Percentiles rank a stretch among this genome's conserved stretches.
Evolutionary conservation across 2,329 filamentous ascomycete species (phyloP).

Genomic region (Bipolaris cookei): DNA sequence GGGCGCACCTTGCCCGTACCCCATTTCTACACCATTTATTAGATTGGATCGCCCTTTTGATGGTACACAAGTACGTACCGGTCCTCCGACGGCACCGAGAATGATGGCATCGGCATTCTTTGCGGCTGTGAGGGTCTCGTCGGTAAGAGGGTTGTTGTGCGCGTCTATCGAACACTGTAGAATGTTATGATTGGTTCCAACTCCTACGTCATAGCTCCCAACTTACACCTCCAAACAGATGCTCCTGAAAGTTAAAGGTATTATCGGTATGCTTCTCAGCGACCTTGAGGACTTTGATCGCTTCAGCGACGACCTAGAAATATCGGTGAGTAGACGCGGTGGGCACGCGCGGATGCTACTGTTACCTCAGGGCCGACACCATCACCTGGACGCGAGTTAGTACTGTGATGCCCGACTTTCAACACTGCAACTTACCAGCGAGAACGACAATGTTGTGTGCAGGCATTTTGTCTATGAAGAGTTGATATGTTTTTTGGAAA

Average conservation of each 20-base stretch:
- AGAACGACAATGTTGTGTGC: constrained; percentile 53
- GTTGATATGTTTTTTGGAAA: neutral
- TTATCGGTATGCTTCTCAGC: constrained; percentile 76
- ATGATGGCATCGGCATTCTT: constrained; percentile 88
- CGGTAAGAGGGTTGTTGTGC: constrained; percentile 77
- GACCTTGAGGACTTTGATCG: constrained; percentile 81
- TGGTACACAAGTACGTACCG: constrained; percentile 55
- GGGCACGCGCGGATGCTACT: constrained; percentile 8
- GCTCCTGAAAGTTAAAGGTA: constrained; percentile 88
- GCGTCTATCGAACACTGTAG: constrained; percentile 84
- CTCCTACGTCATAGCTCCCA: constrained; percentile 1
- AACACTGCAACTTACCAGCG: constrained; percentile 40
- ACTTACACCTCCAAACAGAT: constrained; percentile 89
- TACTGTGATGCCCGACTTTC: neutral
- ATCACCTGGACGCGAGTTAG: constrained; percentile 44
- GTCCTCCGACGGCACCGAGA: constrained; percentile 93
- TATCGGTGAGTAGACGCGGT: constrained; percentile 25
- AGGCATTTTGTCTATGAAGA: constrained; percentile 38
- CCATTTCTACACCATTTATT: constrained; percentile 70
- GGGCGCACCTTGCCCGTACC: constrained; percentile 86
- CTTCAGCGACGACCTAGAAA: constrained; percentile 77
- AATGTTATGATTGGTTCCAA: constrained; percentile 6
- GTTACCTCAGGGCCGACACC: constrained; percentile 52
- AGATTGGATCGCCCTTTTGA: constrained; percentile 7
- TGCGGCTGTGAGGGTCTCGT: constrained; percentile 80